Evolutionary conservation across 2,329 filamentous ascomycete species (phyloP).

Genomic region (Colletotrichum zoysiae): DNA sequence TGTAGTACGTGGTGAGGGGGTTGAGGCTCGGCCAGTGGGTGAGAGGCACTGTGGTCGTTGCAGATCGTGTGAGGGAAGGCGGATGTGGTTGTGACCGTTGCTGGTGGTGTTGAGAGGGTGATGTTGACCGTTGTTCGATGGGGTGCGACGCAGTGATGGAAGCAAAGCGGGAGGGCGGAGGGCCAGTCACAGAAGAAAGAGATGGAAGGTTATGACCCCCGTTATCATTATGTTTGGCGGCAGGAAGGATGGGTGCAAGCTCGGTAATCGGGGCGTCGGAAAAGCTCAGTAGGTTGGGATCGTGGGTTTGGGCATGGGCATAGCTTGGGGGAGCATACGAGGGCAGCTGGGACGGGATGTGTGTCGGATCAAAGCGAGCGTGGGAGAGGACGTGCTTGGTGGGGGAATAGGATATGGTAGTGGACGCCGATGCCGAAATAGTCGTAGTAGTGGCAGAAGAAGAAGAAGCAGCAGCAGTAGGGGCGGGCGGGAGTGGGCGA

Average conservation of each 20-base stretch:
- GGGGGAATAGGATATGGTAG: conserved; percentile 15
- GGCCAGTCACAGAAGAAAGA: conserved; percentile 56
- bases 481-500: conserved; percentile 19
- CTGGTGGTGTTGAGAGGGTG: conserved; percentile 39
- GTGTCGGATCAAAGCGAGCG: conserved; percentile 42
- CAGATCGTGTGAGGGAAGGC: conserved; percentile 43
- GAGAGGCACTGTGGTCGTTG: conserved; percentile 46
- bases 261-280: conserved; percentile 53
- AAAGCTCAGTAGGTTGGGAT: conserved; percentile 50
- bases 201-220: conserved; percentile 55
- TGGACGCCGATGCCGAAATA: conserved; percentile 23
- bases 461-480: conserved; percentile 11
- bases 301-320: conserved; percentile 50
- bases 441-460: conserved; percentile 6
- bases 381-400: conserved; percentile 36
- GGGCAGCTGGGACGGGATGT: conserved; percentile 47
- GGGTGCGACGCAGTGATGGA: conserved; percentile 42
- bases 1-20: conserved; percentile 63
- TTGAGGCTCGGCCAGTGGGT: conserved; percentile 64
- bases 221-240: conserved; percentile 46
- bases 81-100: conserved; percentile 19
- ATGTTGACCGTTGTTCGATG: conserved; percentile 14
- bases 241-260: conserved; percentile 57
- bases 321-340: conserved; percentile 55
- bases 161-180: conserved; percentile 44